Evolutionary conservation across 116 monocot genomes (phyloP), one percentile per base, ranked within the genome.

Genomic region (Dioscorea cayenensis): DNA sequence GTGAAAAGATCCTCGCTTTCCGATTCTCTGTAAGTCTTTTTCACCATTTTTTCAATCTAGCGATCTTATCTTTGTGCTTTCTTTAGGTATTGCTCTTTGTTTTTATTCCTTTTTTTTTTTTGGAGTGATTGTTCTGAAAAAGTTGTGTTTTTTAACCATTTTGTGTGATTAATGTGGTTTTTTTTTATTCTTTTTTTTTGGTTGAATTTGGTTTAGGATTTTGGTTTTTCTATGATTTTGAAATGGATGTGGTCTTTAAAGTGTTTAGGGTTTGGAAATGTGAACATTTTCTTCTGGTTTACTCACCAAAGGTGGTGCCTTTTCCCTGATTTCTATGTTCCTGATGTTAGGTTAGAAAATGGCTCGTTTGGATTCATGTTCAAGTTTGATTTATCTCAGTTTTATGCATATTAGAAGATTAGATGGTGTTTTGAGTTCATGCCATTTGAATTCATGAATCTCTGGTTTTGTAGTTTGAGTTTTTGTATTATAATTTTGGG

Each of bases 11-110:
- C 19, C 0, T n/a, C 55, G 17, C 55, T 55, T 55, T 14, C n/a
- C 55, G 55, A 55, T 55, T 19, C n/a, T 55, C 55, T 55, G 55
- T 55, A 55, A 55, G 55, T 55, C 55, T 55, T 51, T 32, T 55
- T 55, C 55, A 5, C 55, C 55, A 52, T 52, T 52, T 52, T 52
- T 14, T 18, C 52, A 14, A 3, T 52, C 18, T 52, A 16, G 16
- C 14, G 11, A 2, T 17, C 51, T 51, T 51, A 3, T 17, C 51
- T 51, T 51, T 51, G 14, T 51, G 25, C 25, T 25, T 25, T 25
- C 25, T 25, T 25, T 25, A 25, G 25, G 25, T 25, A 25, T 25
- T 25, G 25, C 51, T 17, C 51, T 51, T 51, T 51, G 14, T 51
- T 51, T 51, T 51, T 51, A 11, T 51, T 51, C 51, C 17, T 1